phyloP scores from a whole-genome alignment of 1,139 yeast genomes.

The Blastobotrys persicus region DNA sequence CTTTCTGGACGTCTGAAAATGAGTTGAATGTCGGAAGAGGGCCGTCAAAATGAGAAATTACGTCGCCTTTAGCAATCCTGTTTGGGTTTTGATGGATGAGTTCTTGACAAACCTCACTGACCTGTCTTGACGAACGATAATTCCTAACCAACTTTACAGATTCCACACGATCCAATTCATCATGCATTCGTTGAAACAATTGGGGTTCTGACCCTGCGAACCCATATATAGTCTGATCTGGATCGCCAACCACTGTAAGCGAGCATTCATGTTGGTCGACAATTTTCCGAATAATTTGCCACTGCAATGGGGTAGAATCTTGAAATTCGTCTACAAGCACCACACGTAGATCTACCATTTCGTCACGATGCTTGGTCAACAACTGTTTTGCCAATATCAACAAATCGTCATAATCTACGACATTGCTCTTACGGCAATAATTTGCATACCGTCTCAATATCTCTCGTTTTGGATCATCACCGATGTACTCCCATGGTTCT shows the following conservation, averaged over 20 bases:
- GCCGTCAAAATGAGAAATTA: slow-evolving; percentile 2
- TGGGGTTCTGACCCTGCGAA: slow-evolving; percentile 75
- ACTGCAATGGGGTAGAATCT: slow-evolving; percentile 78
- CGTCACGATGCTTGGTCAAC: slow-evolving; percentile 43
- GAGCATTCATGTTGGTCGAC: slow-evolving; percentile 43
- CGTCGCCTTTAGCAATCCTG: slow-evolving; percentile 6
- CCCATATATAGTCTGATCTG: slow-evolving; percentile 89
- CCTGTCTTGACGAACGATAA: slow-evolving; percentile 73
- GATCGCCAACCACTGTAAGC: slow-evolving; percentile 88
- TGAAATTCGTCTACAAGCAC: slow-evolving; percentile 92
- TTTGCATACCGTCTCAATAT: slow-evolving; percentile 16
- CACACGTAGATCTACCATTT: slow-evolving; percentile 51
- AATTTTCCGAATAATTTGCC: slow-evolving; percentile 61
- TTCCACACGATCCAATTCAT: slow-evolving; percentile 41
- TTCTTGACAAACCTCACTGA: slow-evolving; percentile 60
- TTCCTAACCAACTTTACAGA: slow-evolving; percentile 58
- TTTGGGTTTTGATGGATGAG: slow-evolving; percentile 58
- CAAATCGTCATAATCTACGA: slow-evolving; percentile 82
- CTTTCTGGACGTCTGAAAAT: slow-evolving; percentile 14
- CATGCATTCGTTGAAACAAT: slow-evolving; percentile 62
- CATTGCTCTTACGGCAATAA: slow-evolving; percentile 25
- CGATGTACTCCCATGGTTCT: background rate
- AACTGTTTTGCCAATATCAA: slow-evolving; percentile 56
- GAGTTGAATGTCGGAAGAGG: background rate
- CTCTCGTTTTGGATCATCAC: slow-evolving; percentile 1